These are phyloP conservation scores for Sclerotinia glacialis DNA, from an alignment of 2,329 filamentous ascomycete genomes.

Conservation along the genomic window DNA sequence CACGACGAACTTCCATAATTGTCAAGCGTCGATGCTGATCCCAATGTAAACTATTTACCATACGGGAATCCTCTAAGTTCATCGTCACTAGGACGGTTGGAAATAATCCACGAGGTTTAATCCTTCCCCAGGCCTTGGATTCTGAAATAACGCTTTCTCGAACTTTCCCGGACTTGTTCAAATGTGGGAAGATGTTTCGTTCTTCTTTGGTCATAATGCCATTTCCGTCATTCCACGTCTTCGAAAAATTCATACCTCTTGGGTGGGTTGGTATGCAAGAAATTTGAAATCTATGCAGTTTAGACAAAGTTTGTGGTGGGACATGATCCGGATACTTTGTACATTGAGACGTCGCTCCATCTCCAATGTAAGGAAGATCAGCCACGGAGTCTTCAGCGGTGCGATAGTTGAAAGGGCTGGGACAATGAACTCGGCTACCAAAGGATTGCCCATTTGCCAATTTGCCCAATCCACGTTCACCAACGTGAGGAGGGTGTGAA, in stretches of 20 bases:
- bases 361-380: constrained; percentile 62
- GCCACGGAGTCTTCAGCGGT: constrained; percentile 52
- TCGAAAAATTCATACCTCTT: constrained; percentile 51
- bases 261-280: constrained; percentile 58
- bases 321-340: constrained; percentile 66
- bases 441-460: constrained; percentile 60
- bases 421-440: constrained; percentile 48
- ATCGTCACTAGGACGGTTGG: constrained; percentile 60
- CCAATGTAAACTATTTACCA: constrained; percentile 63
- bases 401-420: constrained; percentile 60
- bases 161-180: constrained; percentile 29
- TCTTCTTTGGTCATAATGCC: constrained; percentile 43
- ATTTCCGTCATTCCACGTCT: constrained; percentile 45
- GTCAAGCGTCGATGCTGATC: constrained; percentile 58
- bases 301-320: constrained; percentile 43
- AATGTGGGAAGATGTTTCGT: constrained; percentile 42
- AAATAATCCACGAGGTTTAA: constrained; percentile 53
- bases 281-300: constrained; percentile 43
- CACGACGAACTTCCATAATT: constrained; percentile 64
- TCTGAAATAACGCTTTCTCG: constrained; percentile 27
- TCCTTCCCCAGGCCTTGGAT: constrained; percentile 49
- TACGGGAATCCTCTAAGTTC: constrained; percentile 52
- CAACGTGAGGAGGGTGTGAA: constrained; percentile 49
- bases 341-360: constrained; percentile 60
- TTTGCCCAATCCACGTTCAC: constrained; percentile 49